Evolutionary conservation across 257 asterid genomes (phyloP).

Genomic region (Mentha longifolia): DNA sequence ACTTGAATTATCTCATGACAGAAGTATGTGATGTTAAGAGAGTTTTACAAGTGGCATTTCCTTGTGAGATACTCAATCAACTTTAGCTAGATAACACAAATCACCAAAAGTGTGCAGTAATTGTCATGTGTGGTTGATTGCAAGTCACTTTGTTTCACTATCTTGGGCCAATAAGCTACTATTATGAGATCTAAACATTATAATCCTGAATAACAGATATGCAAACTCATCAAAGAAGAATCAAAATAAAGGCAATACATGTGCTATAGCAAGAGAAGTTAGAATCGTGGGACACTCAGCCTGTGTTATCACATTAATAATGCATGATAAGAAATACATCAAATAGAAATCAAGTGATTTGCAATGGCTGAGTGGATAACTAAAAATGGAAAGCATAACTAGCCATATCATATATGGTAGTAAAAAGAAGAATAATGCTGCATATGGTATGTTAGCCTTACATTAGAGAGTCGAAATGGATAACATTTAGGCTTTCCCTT

Average conservation of each 20-base stretch:
- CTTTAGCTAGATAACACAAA: not conserved
- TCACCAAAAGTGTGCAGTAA: not conserved
- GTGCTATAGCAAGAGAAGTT: slow-evolving; percentile 5
- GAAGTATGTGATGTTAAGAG: not conserved
- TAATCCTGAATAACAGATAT: not conserved
- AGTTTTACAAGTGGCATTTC: not conserved
- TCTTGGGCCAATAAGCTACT: not conserved
- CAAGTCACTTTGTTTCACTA: not conserved
- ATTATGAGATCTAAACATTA: not conserved
- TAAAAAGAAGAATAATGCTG: slow-evolving; percentile 20
- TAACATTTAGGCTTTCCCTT: slow-evolving; percentile 91
- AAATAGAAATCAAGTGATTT: slow-evolving; percentile 22
- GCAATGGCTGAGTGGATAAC: slow-evolving; percentile 15
- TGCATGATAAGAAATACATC: not conserved
- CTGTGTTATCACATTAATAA: not conserved
- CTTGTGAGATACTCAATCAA: slow-evolving; percentile 1
- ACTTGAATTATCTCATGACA: not conserved
- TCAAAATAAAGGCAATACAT: not conserved
- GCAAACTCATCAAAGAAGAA: not conserved
- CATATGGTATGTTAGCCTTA: slow-evolving; percentile 50
- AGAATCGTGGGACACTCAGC: not conserved
- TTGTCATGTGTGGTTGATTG: slow-evolving; percentile 7
- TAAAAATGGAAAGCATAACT: not conserved
- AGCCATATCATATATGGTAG: slow-evolving; percentile 8
- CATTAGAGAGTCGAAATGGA: slow-evolving; percentile 83